A percentile compares a stretch with the other conserved stretches of the same genome.
These are phyloP conservation scores for Aspergillus brasiliensis DNA, from an alignment of 2,329 filamentous ascomycete genomes.

Conservation along the genomic window DNA sequence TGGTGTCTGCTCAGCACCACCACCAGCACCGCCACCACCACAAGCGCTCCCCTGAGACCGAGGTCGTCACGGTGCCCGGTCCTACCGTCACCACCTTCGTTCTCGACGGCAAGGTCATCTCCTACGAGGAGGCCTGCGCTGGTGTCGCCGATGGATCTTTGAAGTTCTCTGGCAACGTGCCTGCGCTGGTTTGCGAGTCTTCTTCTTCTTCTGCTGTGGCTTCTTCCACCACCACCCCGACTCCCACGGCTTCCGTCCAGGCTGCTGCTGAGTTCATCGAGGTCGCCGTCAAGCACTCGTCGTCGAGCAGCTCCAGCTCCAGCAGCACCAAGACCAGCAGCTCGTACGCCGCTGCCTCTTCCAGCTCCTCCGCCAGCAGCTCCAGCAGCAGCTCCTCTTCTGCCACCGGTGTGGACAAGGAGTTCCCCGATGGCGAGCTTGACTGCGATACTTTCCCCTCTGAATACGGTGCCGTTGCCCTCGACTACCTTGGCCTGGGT, in stretches of 20 bases:
- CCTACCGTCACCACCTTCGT: conserved; percentile 72
- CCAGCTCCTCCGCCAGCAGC: conserved; percentile 26
- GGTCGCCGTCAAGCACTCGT: conserved; percentile 39
- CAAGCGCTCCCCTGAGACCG: conserved; percentile 45
- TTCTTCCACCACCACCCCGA: conserved; percentile 28
- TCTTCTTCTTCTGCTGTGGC: conserved; percentile 42
- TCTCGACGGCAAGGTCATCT: conserved; percentile 57
- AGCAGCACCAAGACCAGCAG: conserved; percentile 23
- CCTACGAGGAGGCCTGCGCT: conserved; percentile 62
- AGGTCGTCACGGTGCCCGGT: conserved; percentile 59
- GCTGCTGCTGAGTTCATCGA: conserved; percentile 54
- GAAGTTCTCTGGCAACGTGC: conserved; percentile 65
- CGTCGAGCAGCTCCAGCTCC: conserved; percentile 30
- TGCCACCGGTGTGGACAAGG: conserved; percentile 60
- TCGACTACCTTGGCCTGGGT: conserved; percentile 68
- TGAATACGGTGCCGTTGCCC: conserved; percentile 73
- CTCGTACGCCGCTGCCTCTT: conserved; percentile 27
- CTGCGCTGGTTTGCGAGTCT: conserved; percentile 54
- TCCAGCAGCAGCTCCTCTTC: conserved; percentile 30
- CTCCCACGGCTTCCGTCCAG: conserved; percentile 29
- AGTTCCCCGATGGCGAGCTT: conserved; percentile 76
- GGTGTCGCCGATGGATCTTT: conserved; percentile 70
- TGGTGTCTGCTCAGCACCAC: conserved; percentile 46
- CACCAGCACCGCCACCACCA: conserved; percentile 47
- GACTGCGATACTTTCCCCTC: conserved; percentile 75